Evolutionary conservation across 2,329 filamentous ascomycete species (phyloP).

Genomic region (Sporothrix pallida): DNA sequence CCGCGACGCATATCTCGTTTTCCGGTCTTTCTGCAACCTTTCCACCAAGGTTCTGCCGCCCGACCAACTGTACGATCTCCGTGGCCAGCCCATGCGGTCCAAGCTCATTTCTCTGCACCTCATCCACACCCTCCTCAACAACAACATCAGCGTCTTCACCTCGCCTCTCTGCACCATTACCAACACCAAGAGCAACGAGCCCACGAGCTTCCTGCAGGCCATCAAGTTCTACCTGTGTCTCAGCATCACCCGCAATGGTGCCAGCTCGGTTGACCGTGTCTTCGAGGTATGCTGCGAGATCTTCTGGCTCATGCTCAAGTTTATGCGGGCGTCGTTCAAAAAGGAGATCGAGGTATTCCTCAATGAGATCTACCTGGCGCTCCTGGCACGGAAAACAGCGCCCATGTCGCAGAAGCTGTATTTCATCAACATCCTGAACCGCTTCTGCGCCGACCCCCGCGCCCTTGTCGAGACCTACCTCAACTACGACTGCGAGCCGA

Average conservation of each 20-base stretch:
- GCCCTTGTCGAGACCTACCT: slow-evolving; percentile 94
- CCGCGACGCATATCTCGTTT: slow-evolving; percentile 94
- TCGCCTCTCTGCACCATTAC: slow-evolving; percentile 91
- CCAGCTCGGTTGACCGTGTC: slow-evolving; percentile 87
- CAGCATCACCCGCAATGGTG: slow-evolving; percentile 91
- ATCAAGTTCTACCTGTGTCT: slow-evolving; percentile 97
- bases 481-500: slow-evolving; percentile 97
- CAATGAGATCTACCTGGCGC: slow-evolving; percentile 94
- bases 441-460: slow-evolving; percentile 82
- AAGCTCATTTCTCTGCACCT: slow-evolving; percentile 95
- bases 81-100: slow-evolving; percentile 94
- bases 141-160: slow-evolving; percentile 88
- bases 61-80: slow-evolving; percentile 90
- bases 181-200: slow-evolving; percentile 85
- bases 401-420: slow-evolving; percentile 91
- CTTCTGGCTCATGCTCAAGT: slow-evolving; percentile 96
- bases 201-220: slow-evolving; percentile 89
- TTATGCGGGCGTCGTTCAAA: slow-evolving; percentile 93
- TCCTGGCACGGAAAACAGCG: slow-evolving; percentile 85
- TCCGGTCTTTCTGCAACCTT: slow-evolving; percentile 95
- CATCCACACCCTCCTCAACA: slow-evolving; percentile 93
- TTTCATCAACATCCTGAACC: slow-evolving; percentile 83
- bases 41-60: slow-evolving; percentile 89
- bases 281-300: slow-evolving; percentile 97
- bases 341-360: slow-evolving; percentile 98